These are phyloP conservation scores for Moniliophthora roreri DNA, from an alignment of 1,284 basidiomycete species.

Conservation along the genomic window DNA sequence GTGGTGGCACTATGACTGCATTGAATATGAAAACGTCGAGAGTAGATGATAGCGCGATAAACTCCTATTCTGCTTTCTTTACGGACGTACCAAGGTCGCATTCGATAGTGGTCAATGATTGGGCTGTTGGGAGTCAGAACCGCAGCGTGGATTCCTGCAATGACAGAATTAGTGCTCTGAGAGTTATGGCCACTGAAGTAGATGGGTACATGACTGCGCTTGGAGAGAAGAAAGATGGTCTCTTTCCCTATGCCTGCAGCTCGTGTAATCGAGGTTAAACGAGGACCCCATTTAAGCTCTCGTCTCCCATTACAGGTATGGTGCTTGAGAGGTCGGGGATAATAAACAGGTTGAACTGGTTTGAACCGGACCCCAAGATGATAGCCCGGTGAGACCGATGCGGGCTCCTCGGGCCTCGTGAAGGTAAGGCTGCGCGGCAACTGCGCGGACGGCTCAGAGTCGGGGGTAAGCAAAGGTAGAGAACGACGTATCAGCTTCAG, in stretches of 20 bases:
- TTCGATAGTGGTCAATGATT: slow-evolving; percentile 13
- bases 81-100: slow-evolving; percentile 20
- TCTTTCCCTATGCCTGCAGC: slow-evolving; percentile 21
- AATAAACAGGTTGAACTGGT: no score
- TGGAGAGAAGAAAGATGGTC: slow-evolving; percentile 15
- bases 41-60: slow-evolving; percentile 6
- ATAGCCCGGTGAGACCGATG: no score
- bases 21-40: slow-evolving; percentile 12
- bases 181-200: slow-evolving; percentile 17
- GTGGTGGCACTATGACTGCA: slow-evolving; percentile 15
- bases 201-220: slow-evolving; percentile 15
- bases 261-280: no score
- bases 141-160: not conserved
- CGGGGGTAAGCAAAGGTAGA: no score
- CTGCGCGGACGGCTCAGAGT: no score
- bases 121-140: not conserved
- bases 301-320: no score
- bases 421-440: no score
- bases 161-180: not conserved
- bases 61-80: slow-evolving; percentile 13
- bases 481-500: no score
- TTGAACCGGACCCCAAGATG: no score
- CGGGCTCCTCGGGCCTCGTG: no score
- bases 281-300: no score
- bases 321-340: no score